Percentiles rank a stretch among this genome's conserved stretches.
Conservation (phyloP, 148 eudicot species). For the Gaultheria prostrata region DNA sequence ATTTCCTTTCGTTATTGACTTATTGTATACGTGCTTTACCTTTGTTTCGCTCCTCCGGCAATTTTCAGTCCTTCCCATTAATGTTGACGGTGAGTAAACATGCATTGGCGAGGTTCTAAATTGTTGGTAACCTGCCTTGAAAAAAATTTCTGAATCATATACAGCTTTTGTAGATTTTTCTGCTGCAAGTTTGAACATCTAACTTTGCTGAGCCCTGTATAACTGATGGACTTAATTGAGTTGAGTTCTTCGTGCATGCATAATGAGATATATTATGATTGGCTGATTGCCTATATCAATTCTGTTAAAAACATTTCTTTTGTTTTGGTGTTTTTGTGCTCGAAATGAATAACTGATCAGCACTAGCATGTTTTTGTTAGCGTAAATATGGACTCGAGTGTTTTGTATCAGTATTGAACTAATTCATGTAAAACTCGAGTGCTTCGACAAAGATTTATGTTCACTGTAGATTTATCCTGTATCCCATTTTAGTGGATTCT, state of each 20-base stretch:
- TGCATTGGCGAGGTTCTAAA: background rate
- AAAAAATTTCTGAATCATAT: background rate
- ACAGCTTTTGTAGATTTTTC: slow-evolving; percentile 1
- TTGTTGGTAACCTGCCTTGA: background rate
- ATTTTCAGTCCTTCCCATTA: background rate
- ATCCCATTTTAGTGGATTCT: background rate
- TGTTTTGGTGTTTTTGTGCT: background rate
- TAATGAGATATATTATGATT: background rate
- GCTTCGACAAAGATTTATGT: background rate
- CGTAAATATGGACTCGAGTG: background rate
- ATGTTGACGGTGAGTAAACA: background rate
- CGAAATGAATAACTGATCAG: background rate
- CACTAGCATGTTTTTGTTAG: background rate
- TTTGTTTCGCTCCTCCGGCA: no score
- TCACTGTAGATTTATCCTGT: background rate
- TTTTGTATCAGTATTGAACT: background rate
- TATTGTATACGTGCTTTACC: background rate
- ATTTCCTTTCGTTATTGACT: background rate
- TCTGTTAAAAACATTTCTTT: background rate
- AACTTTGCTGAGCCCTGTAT: background rate
- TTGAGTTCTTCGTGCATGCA: background rate
- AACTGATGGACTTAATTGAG: background rate
- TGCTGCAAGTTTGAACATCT: background rate
- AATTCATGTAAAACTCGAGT: background rate
- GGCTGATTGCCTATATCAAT: background rate